Base-by-base conservation (phyloP, 164 flowering plant species). In the Nymphaea thermarum region DNA sequence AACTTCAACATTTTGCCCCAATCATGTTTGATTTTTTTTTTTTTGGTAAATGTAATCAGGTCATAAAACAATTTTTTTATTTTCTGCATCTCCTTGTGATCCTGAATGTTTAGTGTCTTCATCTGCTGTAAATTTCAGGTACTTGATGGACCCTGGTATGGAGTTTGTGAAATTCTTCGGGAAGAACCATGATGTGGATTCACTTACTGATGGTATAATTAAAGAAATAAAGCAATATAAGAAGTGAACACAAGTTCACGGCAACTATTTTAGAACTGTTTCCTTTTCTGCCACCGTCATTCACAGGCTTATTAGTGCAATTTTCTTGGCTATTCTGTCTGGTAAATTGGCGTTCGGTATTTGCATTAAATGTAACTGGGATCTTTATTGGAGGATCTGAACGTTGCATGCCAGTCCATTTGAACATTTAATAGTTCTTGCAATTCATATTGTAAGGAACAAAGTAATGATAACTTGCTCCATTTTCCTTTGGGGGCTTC, bases 121-220 rank as follows among this genome's bases (percentile, higher is more conserved):
- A 12, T 47, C 4, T 2, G 12, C 55, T 47, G 12, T 47, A 12
- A 12, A 3, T 6, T 47, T 47, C 87, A 94, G 97, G 92, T 94
- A 94, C 80, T 77, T 94, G 83, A 94, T 94, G 97, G 81, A 80
- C 67, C 97, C 97, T 1, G 62, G 84, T 43, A 91, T 91, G 97
- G 80, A 85, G 42, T 91, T 89, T 59, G 88, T 90, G 36, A 94
- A 94, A 68, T 91, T 84, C 67, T 94, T 81, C 68, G 98, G 98
- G 69, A 94, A 94, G 86, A 91, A 94, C 68, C 66, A 88, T 59
- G 93, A 91, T 70, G 89, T 76, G 17, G 84, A 90, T 69, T 47
- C 87, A 43, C 96, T 94, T 62, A 63, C 92, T 1, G 88, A 91
- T 60, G 98, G 97, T 42, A 67, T 91, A 2, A 84, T 89, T 47